Evolutionary conservation across 768 basidiomycete genomes (phyloP), one percentile per base, ranked within the genome.

Genomic region (Phaeolepiota aurea): DNA sequence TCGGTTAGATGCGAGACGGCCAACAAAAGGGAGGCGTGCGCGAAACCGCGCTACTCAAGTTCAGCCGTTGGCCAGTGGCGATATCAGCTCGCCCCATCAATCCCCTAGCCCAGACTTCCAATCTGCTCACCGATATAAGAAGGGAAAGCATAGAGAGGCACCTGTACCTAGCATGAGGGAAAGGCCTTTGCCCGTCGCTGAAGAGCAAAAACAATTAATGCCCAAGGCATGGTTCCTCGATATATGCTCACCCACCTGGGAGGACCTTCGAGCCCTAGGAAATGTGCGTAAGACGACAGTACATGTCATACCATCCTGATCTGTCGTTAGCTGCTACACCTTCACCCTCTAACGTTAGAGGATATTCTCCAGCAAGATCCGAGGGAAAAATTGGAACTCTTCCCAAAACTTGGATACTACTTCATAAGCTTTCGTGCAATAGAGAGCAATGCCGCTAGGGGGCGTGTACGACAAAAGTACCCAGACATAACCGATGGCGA

Each of bases 321-420:
- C 20, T 16, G 25, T 35, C 32, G 32, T 11, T 50, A 92, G 89
- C 62, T 87, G 13, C 65, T 94, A 18, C 87, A 88, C 46, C 71
- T 97, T 1, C 93, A 97, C 58, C 93, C 93, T 0, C 64, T 97
- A 34, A 94, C 92, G 0, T 69, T 96, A 10, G 93, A 97, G 59
- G 92, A 97, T 60, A 88, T 94, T 33, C 61, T 97, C 5, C 87
- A 89, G 44, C 82, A 87, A 61, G 92, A 97, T 44, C 83, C 88
- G 12, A 74, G 90, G 28, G 93, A 96, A 60, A 97, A 97, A 60
- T 61, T 94, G 13, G 92, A 96, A 53, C 63, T 81, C 14, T 94
- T 93, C 54, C 77, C 85, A 0, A 79, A 75, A 48, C 72, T 97
- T 11, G 93, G 91, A 1, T 97, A 97, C 61, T 90, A 93, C 56